Evolutionary conservation across 2,329 filamentous ascomycete species (phyloP).

Genomic region (Fusarium chuoi): DNA sequence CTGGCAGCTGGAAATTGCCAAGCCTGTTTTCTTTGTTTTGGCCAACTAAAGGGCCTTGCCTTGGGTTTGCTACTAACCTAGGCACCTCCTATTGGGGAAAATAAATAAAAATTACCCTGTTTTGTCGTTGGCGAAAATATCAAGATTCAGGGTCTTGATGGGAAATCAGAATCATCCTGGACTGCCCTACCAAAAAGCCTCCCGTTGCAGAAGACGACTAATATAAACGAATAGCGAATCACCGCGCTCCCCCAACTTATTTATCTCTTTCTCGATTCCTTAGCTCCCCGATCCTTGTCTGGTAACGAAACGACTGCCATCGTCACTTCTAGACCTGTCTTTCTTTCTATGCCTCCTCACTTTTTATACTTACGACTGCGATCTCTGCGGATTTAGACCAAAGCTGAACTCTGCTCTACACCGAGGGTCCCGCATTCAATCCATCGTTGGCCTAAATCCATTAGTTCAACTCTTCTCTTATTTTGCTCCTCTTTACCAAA

Average conservation of each 20-base stretch:
- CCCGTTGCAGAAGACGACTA: constrained; percentile 14
- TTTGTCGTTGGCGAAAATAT: constrained; percentile 6
- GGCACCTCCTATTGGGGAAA: not conserved
- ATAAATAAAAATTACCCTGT: not conserved
- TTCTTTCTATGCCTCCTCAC: not conserved
- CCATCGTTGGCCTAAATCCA: constrained; percentile 15
- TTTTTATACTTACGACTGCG: not conserved
- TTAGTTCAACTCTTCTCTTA: constrained; percentile 20
- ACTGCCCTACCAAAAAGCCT: constrained; percentile 10
- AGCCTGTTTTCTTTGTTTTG: not conserved
- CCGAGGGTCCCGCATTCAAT: constrained; percentile 10
- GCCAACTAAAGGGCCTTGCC: not conserved
- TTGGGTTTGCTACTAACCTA: not conserved
- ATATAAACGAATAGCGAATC: constrained; percentile 3
- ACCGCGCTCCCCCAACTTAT: not conserved
- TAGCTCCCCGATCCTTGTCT: constrained; percentile 12
- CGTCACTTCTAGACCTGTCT: constrained; percentile 12
- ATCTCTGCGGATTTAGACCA: constrained; percentile 10
- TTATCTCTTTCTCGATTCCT: not conserved
- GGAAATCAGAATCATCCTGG: constrained; percentile 17
- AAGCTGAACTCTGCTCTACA: constrained; percentile 13
- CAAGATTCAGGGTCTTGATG: constrained; percentile 20
- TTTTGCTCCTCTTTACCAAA: constrained; percentile 1
- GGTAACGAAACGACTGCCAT: constrained; percentile 11
- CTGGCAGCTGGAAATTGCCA: not conserved